Base-by-base conservation (phyloP, 192 early-diverging fungal genomes). In the Backusella morwellensis region DNA sequence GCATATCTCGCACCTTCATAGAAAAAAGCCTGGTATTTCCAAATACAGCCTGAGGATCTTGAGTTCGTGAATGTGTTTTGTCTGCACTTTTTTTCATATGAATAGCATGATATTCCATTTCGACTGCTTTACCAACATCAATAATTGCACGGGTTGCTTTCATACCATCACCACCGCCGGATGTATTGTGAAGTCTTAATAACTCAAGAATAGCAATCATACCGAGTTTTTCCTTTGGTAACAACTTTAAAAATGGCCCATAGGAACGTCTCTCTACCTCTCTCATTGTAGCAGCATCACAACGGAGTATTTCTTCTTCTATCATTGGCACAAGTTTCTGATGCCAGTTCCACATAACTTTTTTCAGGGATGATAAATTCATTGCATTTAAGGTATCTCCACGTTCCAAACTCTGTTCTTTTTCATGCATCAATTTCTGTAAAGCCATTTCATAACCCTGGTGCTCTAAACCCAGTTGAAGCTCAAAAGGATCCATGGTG, bases 121-220 rank as follows among this genome's bases (percentile, higher is more conserved):
- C 95, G 21, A 99, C 84, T 3, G 92, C 88, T 29, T 86, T 90
- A 40, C 93, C 95, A 41, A 99, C 88, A 36, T 79, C 79, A 59
- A 87, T 85, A 21, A 91, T 54, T 1, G 88, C 86, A 66, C 86
- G 82, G 3, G 88, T 84, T 26, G 88, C 88, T 38, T 86, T 84
- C 85, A 90, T 89, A 69, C 88, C 88, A 77, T 84, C 87, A 50
- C 76, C 79, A 41, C 81, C 81, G 4, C 84, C 81, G n/a, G 83
- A 79, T 38, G 78, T 79, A 23, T 88, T 86, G 75, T 88, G 86
- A 15, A 91, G 77, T 17, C 93, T 88, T 67, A 97, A 59, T 1
- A 96, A 79, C 78, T 95, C 95, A 9, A 95, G 79, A 67, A 99
- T 96, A 19, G 93, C 92, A 66, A 97, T 94, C 3, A 93, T 86